Evolutionary conservation across 495 filamentous ascomycete species (phyloP), one percentile per base, ranked within the genome.

Genomic region (Neurospora pannonica): DNA sequence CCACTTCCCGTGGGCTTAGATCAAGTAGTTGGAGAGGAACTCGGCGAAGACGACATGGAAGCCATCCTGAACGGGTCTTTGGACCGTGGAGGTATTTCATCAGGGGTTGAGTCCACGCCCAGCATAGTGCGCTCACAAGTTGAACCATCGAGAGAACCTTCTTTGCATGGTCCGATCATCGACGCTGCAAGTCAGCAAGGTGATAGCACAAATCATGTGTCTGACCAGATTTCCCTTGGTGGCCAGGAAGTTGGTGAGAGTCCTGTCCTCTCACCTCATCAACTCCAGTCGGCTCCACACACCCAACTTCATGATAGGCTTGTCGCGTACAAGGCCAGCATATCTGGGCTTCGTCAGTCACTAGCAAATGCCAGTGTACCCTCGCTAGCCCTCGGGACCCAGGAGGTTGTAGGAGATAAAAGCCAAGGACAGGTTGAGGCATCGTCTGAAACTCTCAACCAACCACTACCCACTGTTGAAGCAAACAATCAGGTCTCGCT

Each of bases 291-390:
- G 5, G 75, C 81, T 6, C 85, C 87, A 6, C 84, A 87, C 24
- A 82, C 79, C 13, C 86, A 86, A 34, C 82, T 89, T 5, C 85
- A 86, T 69, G 88, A 90, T 48, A 82, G 89, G 80, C 81, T 88
- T n/a, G 81, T 84, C 38, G 83, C 87, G 5, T 87, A 88, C 74
- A 87, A 85, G 75, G 82, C 77, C 36, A 83, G 84, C 70, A 86
- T 84, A 72, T 83, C 85, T n/a, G 86, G 85, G 39, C 76, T 89
- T 19, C 83, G 87, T 67, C 86, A 88, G 74, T 85, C 86, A 3
- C 75, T 83, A 71, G 80, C 82, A 1, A 86, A 85, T 73, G 86
- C 86, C 60, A 88, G 86, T 37, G 85, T 87, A n/a, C 79, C 79
- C 2, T 89, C 87, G 5, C 79, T 88, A 13, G 72, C 81, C 17